phyloP scores from a whole-genome alignment of 768 basidiomycete species.

The Coprinopsis strossmayeri region DNA sequence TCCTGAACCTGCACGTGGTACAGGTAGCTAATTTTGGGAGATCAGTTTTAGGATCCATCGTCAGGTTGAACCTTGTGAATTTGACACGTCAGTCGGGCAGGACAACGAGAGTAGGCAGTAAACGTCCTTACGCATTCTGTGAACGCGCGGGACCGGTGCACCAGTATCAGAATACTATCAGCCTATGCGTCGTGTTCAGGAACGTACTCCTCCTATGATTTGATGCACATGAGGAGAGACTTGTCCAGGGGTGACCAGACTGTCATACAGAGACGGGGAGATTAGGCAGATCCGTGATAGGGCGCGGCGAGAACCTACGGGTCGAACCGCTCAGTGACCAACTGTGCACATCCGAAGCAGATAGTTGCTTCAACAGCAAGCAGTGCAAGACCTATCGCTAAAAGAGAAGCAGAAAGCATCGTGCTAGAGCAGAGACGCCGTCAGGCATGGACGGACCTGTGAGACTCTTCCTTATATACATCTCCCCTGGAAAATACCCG shows the following conservation, averaged over 20 bases:
- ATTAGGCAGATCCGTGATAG: no score
- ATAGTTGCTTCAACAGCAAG: background rate
- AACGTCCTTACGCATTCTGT: conserved; percentile 2
- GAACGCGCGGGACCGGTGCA: background rate
- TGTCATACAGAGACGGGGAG: background rate
- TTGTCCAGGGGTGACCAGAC: conserved; percentile 7
- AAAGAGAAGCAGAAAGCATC: background rate
- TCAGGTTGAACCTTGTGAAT: conserved; percentile 5
- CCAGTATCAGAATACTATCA: background rate
- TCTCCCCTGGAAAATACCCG: no score
- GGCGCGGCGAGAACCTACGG: background rate
- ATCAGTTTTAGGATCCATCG: conserved; percentile 6
- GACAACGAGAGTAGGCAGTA: background rate
- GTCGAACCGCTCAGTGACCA: conserved; percentile 10
- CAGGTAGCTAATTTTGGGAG: conserved; percentile 1
- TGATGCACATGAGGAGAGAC: conserved; percentile 9
- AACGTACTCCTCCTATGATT: conserved; percentile 9
- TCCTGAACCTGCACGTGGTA: conserved; percentile 9
- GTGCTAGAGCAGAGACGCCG: no score
- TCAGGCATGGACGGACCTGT: no score
- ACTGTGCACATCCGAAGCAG: conserved; percentile 8
- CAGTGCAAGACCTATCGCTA: background rate
- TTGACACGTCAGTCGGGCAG: background rate
- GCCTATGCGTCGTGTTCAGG: no score
- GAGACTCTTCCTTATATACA: no score